Evolutionary conservation across 805 yeast genomes (phyloP).

Genomic region (Saturnispora bothae): DNA sequence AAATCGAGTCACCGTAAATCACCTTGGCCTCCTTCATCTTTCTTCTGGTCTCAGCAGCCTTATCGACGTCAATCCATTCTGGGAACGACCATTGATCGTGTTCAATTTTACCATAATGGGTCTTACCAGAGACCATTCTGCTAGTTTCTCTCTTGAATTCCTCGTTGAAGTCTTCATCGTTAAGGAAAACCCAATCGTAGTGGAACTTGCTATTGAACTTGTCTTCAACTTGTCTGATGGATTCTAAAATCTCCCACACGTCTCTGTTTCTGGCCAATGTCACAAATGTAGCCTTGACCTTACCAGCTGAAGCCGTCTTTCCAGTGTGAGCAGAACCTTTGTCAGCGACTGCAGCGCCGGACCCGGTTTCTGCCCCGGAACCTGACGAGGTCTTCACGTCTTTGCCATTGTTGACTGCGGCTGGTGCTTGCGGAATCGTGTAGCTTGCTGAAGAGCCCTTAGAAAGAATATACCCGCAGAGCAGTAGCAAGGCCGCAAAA

Average conservation of each 20-base stretch:
- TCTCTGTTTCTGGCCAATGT: conserved; percentile 73
- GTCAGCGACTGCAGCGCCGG: conserved; percentile 10
- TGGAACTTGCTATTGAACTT: conserved; percentile 71
- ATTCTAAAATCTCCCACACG: conserved; percentile 45
- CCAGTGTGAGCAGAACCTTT: neutral
- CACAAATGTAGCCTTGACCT: conserved; percentile 70
- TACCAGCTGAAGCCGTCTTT: conserved; percentile 18
- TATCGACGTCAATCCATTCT: conserved; percentile 64
- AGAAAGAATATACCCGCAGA: conserved; percentile 38
- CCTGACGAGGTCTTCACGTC: neutral
- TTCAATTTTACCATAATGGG: conserved; percentile 75
- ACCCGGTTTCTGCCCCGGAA: neutral
- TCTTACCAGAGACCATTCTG: conserved; percentile 62
- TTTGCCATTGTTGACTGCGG: neutral
- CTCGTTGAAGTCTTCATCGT: conserved; percentile 75
- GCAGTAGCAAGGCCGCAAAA: conserved; percentile 34
- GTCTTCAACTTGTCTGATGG: conserved; percentile 77
- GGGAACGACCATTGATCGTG: conserved; percentile 84
- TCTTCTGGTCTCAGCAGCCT: conserved; percentile 46
- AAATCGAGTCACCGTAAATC: conserved; percentile 55
- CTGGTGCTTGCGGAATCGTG: conserved; percentile 8
- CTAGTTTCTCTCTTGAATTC: conserved; percentile 65
- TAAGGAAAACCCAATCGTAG: conserved; percentile 93
- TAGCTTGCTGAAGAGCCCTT: conserved; percentile 33
- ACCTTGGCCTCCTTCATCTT: conserved; percentile 41